Conservation (phyloP, 768 basidiomycete species). For the Lentinula sp. region DNA sequence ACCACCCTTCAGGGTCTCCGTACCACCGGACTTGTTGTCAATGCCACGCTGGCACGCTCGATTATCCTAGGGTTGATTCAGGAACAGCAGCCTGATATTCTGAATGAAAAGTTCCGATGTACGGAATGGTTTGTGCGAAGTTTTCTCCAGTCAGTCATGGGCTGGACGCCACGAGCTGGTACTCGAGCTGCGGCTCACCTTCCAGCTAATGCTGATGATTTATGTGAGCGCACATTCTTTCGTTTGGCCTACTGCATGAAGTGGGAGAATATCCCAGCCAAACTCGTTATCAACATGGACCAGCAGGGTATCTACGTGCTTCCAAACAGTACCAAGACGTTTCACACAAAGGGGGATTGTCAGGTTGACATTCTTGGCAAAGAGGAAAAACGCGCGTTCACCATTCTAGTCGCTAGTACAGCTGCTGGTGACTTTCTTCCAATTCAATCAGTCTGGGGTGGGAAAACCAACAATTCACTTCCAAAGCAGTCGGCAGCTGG, state of each 20-base stretch:
- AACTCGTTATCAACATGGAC: constrained; percentile 11
- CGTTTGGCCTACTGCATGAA: constrained; percentile 2
- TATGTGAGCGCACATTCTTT: constrained; percentile 1
- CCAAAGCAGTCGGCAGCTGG: constrained; percentile 8
- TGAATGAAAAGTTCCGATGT: constrained; percentile 11
- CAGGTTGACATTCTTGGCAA: constrained; percentile 14
- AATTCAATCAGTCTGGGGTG: constrained; percentile 24
- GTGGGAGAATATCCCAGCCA: constrained; percentile 10
- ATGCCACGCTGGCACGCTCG: constrained; percentile 7
- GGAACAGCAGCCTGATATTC: constrained; percentile 2
- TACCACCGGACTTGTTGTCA: constrained; percentile 9
- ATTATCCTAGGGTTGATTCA: constrained; percentile 13
- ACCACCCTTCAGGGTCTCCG: constrained; percentile 10
- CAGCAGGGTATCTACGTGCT: constrained; percentile 7
- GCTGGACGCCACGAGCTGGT: constrained; percentile 2
- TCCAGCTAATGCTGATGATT: constrained; percentile 8
- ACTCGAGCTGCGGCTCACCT: constrained; percentile 9
- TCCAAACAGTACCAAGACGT: constrained; percentile 7
- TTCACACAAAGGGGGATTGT: constrained; percentile 6
- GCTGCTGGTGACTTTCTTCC: constrained; percentile 21
- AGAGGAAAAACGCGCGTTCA: constrained; percentile 19
- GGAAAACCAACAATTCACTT: constrained; percentile 11
- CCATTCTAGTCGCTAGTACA: constrained; percentile 18
- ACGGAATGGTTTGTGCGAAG: constrained; percentile 10
- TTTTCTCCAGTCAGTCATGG: background rate